These are phyloP conservation scores for Trichosanthes truncata DNA, from an alignment of 306 rosid species.

Conservation along the genomic window DNA sequence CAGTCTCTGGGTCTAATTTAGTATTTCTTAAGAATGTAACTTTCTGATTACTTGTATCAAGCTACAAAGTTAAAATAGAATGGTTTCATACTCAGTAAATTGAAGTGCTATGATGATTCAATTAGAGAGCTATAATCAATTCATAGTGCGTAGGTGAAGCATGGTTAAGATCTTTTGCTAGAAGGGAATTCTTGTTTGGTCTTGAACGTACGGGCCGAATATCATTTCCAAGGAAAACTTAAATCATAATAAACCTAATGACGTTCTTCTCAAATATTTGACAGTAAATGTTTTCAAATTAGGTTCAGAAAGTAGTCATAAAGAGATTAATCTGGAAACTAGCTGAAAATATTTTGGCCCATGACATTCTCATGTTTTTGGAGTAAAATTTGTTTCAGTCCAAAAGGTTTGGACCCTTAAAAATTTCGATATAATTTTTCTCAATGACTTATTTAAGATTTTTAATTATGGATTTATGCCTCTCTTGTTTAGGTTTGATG, in stretches of 20 bases:
- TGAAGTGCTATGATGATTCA: not conserved
- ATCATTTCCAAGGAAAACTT: not conserved
- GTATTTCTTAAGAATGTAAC: not conserved
- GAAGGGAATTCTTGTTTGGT: not conserved
- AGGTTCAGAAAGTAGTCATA: not conserved
- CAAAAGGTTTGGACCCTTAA: not conserved
- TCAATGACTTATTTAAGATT: not conserved
- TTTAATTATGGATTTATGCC: constrained; percentile 8
- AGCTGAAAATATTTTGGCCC: not conserved
- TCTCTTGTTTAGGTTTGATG: constrained; percentile 74
- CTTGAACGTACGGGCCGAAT: not conserved
- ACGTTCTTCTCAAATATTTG: not conserved
- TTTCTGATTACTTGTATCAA: not conserved
- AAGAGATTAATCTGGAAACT: not conserved
- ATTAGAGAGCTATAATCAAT: not conserved
- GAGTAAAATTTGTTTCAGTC: not conserved
- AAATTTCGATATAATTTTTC: not conserved
- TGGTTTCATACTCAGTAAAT: not conserved
- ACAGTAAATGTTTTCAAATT: not conserved
- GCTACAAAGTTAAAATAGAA: not conserved
- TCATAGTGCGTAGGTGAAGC: not conserved
- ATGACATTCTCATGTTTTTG: not conserved
- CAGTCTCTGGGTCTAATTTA: not conserved
- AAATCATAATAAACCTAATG: not conserved
- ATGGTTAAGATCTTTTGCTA: not conserved